Base-by-base conservation (phyloP, 108 stramenopile genomes). In the Cyclotella cryptica region DNA sequence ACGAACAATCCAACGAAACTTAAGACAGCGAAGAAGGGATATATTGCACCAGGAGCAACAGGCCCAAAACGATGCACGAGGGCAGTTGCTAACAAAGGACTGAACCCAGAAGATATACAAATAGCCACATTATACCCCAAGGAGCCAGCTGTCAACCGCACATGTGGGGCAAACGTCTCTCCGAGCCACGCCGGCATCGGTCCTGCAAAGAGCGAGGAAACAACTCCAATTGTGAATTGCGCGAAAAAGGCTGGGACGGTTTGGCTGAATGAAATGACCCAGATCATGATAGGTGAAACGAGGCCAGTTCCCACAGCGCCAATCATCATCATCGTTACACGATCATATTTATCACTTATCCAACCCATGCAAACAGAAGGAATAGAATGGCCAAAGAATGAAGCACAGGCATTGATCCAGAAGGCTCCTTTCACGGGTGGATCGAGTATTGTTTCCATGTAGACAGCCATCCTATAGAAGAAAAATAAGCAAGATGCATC, bases 71-170 rank as follows among this genome's bases (percentile, higher is more conserved):
- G 42, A 69, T 74, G 55, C 30, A 82, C 88, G 27, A 92, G 53
- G 0, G 71, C 71, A 41, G 91, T 90, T 21, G 91, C 88, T 26
- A 92, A 66, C 13, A 80, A 74, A 6, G 91, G 91, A 52, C 77
- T 69, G 46, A 87, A 86, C 0, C 87, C 91, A 12, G 85, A 88
- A 8, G 85, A 83, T 52, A 84, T 55, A 28, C 86, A 83, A 54
- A 88, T 89, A 1, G 85, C 85, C 40, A 90, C 53, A 54, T 90
- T 85, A 47, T 90, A 92, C 6, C 91, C 88, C 29, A 92, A 35
- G 12, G 82, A 71, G 28, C 78, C 88, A 21, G 78, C 78, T 26
- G 91, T 89, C 42, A 92, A 62, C 10, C 91, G 71, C 26, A 79
- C 71, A 40, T 89, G 71, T 3, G 85, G 77, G 14, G 87, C 74